phyloP scores from a whole-genome alignment of 371 early-diverging fungal genomes.

The Lichtheimia corymbifera region DNA sequence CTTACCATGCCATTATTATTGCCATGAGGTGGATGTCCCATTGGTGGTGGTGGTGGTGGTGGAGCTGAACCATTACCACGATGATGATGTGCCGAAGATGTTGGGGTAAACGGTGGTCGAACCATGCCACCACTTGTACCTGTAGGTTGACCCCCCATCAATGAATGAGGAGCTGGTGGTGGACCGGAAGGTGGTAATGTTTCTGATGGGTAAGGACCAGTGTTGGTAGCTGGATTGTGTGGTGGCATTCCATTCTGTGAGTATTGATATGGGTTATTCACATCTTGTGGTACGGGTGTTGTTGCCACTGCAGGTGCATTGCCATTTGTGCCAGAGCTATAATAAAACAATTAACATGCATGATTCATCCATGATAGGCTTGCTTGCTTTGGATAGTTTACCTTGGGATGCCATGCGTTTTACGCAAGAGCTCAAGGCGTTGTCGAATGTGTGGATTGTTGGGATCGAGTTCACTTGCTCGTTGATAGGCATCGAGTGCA shows the following conservation, averaged over 20 bases:
- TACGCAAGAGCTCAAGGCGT: slow-evolving; percentile 49
- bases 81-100: too few relatives aligned
- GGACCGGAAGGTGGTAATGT: neutral
- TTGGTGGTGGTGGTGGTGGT: too few relatives aligned
- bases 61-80: too few relatives aligned
- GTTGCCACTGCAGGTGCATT: slow-evolving; percentile 9
- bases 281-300: slow-evolving; percentile 64
- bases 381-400: neutral
- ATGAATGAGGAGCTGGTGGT: slow-evolving; percentile 3
- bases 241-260: slow-evolving; percentile 11
- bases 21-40: neutral
- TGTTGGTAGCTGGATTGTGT: neutral
- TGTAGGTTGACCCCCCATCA: neutral
- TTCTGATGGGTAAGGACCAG: slow-evolving; percentile 10
- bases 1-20: neutral
- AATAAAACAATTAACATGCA: neutral
- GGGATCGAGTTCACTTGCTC: slow-evolving; percentile 55
- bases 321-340: neutral
- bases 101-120: too few relatives aligned
- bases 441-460: slow-evolving; percentile 65
- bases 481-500: slow-evolving; percentile 95
- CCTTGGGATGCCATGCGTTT: slow-evolving; percentile 11
- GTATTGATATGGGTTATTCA: slow-evolving; percentile 54
- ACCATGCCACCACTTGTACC: too few relatives aligned
- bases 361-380: neutral